Evolutionary conservation across 192 early-diverging fungal genomes (phyloP).

Genomic region (Chytriomyces sp.): DNA sequence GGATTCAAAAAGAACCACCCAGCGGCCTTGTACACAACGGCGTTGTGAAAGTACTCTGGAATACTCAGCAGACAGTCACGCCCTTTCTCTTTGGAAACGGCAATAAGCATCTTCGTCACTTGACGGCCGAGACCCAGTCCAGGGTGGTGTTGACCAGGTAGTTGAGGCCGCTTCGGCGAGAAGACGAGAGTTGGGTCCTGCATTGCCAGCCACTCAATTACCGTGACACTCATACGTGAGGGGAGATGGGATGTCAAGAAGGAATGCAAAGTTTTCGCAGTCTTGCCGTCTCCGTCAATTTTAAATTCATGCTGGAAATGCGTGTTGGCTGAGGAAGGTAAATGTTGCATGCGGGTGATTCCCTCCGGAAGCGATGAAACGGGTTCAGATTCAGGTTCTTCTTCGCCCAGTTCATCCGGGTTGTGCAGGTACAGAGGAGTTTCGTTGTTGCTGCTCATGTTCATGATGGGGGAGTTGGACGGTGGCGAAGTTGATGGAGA

Average conservation of each 20-base stretch:
- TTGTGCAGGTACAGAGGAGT: neutral
- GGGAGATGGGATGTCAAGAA: slow-evolving; percentile 16
- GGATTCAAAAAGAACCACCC: slow-evolving; percentile 35
- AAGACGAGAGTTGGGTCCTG: slow-evolving; percentile 26
- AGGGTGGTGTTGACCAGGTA: slow-evolving; percentile 32
- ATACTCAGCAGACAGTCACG: slow-evolving; percentile 24
- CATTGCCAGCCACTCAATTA: slow-evolving; percentile 34
- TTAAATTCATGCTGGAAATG: slow-evolving; percentile 28
- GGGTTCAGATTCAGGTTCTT: neutral
- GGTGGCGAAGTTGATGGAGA: too few species aligned
- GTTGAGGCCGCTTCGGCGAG: slow-evolving; percentile 8
- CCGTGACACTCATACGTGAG: slow-evolving; percentile 9
- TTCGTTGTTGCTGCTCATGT: neutral
- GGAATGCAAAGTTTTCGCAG: slow-evolving; percentile 19
- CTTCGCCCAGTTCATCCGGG: neutral
- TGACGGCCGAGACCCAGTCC: slow-evolving; percentile 28
- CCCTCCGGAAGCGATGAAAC: neutral
- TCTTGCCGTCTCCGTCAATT: slow-evolving; percentile 15
- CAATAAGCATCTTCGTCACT: slow-evolving; percentile 26
- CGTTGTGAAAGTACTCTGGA: slow-evolving; percentile 36
- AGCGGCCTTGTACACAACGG: slow-evolving; percentile 13
- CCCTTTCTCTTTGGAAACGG: slow-evolving; percentile 24
- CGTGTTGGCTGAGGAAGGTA: neutral
- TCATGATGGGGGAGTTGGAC: too few species aligned
- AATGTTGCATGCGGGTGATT: slow-evolving; percentile 4